These are phyloP conservation scores for Vigna nakashimae DNA, from an alignment of 306 rosid species.

Conservation along the genomic window DNA sequence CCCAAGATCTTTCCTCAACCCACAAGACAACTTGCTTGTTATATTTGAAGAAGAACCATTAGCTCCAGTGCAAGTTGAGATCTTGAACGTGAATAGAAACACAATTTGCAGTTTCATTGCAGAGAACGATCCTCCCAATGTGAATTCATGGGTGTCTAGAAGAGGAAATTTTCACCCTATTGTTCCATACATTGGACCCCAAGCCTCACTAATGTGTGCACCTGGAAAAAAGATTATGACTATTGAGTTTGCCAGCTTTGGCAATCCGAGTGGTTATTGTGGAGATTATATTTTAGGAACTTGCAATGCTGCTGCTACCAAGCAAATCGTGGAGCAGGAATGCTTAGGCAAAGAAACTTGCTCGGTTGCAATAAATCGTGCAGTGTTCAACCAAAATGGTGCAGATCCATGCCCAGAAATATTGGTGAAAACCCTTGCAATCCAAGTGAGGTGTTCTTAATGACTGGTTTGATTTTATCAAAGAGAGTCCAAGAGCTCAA, in stretches of 20 bases:
- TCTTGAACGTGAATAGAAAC: constrained; percentile 65
- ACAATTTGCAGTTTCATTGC: constrained; percentile 66
- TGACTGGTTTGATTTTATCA: background rate
- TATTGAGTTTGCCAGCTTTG: constrained; percentile 81
- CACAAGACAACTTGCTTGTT: constrained; percentile 63
- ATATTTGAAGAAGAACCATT: constrained; percentile 70
- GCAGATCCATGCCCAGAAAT: constrained; percentile 46
- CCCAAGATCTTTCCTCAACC: constrained; percentile 70
- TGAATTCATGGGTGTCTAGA: constrained; percentile 62
- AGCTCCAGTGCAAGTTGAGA: constrained; percentile 60
- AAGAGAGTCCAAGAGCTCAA: background rate
- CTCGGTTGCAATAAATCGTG: constrained; percentile 49
- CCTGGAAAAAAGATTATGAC: constrained; percentile 49
- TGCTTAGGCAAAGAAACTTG: constrained; percentile 70
- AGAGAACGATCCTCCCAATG: constrained; percentile 63
- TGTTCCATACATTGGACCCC: constrained; percentile 1
- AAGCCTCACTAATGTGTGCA: constrained; percentile 60
- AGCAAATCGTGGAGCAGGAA: constrained; percentile 56
- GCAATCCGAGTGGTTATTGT: constrained; percentile 70
- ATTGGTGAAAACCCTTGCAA: constrained; percentile 57
- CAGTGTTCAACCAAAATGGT: constrained; percentile 46
- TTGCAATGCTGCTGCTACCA: constrained; percentile 48
- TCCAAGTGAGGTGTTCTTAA: constrained; percentile 64
- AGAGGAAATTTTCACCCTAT: constrained; percentile 37
- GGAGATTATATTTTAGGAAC: constrained; percentile 57